A percentile compares a stretch with the other conserved stretches of the same genome.
Evolutionary conservation across 2,329 filamentous ascomycete genomes (phyloP).

Genomic region (Moelleriella libera): DNA sequence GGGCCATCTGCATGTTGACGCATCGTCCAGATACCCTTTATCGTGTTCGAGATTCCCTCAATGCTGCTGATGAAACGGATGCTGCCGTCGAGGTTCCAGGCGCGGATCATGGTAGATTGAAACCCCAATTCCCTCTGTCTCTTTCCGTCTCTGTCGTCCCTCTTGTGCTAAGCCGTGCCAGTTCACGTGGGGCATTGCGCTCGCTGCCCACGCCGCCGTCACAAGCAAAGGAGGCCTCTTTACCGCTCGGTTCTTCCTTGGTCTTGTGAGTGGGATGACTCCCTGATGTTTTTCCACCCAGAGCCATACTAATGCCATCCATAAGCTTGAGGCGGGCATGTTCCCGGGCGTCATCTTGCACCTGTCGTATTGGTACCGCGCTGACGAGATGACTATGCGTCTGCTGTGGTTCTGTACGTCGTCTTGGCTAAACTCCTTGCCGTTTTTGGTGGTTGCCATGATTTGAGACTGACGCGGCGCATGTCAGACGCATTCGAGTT

Average conservation of each 20-base stretch:
- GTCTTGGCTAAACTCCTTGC: neutral
- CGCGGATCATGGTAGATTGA: conserved; percentile 19
- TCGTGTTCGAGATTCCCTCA: conserved; percentile 23
- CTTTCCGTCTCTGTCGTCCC: no score
- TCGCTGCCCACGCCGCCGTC: conserved; percentile 20
- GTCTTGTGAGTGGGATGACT: conserved; percentile 4
- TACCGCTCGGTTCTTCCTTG: conserved; percentile 21
- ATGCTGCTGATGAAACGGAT: conserved; percentile 24
- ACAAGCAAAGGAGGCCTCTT: conserved; percentile 22
- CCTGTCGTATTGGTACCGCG: conserved; percentile 32
- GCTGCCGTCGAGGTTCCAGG: conserved; percentile 23
- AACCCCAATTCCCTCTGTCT: neutral
- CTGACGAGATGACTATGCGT: conserved; percentile 30
- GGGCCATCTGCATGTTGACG: no score
- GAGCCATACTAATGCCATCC: neutral
- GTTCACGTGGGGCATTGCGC: conserved; percentile 20
- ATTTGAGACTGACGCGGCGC: no score
- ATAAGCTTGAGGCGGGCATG: conserved; percentile 22
- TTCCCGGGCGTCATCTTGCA: conserved; percentile 28
- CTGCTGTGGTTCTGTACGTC: conserved; percentile 8
- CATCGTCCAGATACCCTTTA: conserved; percentile 19
- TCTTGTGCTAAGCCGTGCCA: neutral
- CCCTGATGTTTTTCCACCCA: neutral
- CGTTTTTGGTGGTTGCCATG: no score
- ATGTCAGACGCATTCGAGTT: conserved; percentile 22